Percentiles rank a stretch among this genome's conserved stretches.
phyloP scores from a whole-genome alignment of 345 rosid genomes.

The Hibiscus mutabilis region DNA sequence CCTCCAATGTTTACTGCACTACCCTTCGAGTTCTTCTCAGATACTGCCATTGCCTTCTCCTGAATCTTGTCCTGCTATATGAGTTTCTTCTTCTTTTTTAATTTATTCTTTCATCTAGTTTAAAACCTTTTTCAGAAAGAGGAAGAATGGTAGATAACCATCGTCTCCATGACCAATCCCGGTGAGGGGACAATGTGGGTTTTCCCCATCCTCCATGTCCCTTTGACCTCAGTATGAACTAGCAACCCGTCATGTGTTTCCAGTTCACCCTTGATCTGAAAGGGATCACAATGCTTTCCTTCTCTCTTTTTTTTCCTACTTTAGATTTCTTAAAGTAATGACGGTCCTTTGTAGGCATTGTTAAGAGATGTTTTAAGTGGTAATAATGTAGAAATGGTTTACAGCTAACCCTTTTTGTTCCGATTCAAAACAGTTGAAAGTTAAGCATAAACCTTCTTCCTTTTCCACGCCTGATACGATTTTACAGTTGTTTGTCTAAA shows the following conservation, averaged over 20 bases:
- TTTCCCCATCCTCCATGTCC: constrained; percentile 1
- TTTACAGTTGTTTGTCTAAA: background rate
- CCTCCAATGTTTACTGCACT: background rate
- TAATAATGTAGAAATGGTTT: background rate
- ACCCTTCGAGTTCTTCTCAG: background rate
- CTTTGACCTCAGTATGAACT: background rate
- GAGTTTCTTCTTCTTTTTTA: too few species aligned
- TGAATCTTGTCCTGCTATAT: background rate
- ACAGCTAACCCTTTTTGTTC: constrained; percentile 17
- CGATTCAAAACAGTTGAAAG: constrained; percentile 4
- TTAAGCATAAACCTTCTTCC: background rate
- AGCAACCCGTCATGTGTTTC: background rate
- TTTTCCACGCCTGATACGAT: background rate
- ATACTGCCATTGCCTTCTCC: background rate
- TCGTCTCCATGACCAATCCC: background rate
- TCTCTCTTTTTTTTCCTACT: background rate
- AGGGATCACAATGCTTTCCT: background rate
- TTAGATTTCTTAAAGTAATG: background rate
- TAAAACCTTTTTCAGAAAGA: background rate
- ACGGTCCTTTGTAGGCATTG: background rate
- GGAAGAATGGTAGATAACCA: background rate
- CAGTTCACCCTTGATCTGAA: background rate
- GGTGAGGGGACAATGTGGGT: constrained; percentile 12
- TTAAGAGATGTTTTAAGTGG: background rate
- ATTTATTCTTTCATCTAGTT: background rate